Evolutionary conservation across 345 rosid species (phyloP).

Genomic region (Carallia pectinifolia): DNA sequence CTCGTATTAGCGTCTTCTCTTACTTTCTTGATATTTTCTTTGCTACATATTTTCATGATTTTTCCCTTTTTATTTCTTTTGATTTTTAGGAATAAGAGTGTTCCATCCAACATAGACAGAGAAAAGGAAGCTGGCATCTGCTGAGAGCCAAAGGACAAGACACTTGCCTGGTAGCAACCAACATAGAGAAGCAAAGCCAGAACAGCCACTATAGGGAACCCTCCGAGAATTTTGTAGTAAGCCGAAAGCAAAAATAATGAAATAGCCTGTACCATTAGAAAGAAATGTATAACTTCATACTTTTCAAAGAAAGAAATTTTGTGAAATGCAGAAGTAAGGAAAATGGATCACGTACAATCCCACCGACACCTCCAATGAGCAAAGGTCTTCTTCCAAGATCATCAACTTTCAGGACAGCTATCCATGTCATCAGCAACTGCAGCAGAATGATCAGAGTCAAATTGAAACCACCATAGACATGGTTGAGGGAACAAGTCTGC

Average conservation of each 20-base stretch:
- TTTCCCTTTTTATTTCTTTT: background rate
- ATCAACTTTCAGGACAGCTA: conserved; percentile 35
- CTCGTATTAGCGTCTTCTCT: no score
- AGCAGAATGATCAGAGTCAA: background rate
- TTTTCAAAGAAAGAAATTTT: background rate
- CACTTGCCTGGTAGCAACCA: conserved; percentile 37
- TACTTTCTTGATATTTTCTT: no score
- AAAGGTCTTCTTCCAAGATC: conserved; percentile 37
- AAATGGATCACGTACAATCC: conserved; percentile 29
- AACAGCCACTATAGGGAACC: conserved; percentile 30
- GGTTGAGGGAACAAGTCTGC: background rate
- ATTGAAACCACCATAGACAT: background rate
- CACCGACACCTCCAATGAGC: conserved; percentile 32
- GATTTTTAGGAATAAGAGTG: background rate
- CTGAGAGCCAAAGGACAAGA: conserved; percentile 11
- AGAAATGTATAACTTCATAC: conserved; percentile 1
- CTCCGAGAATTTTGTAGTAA: conserved; percentile 34
- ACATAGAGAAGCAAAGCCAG: conserved; percentile 34
- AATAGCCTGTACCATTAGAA: conserved; percentile 21
- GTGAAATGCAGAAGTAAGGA: background rate
- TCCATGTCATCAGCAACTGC: conserved; percentile 32
- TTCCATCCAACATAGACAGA: conserved; percentile 5
- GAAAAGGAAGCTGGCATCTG: background rate
- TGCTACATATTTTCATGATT: background rate
- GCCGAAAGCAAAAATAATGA: conserved; percentile 33